phyloP scores from a whole-genome alignment of 768 basidiomycete genomes.

The Tylopilus plumbeoviolaceoides region DNA sequence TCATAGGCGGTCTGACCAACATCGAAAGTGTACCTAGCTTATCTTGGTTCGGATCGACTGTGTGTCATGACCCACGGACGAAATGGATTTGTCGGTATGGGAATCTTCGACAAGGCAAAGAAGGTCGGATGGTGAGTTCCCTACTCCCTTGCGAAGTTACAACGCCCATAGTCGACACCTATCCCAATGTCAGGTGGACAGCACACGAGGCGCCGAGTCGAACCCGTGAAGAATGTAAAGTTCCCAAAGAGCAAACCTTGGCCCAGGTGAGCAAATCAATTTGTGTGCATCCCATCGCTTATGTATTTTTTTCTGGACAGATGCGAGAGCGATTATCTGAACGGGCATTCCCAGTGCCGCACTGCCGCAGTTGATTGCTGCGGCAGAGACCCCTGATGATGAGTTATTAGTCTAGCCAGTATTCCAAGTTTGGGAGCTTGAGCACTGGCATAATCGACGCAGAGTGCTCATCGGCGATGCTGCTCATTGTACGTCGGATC shows the following conservation, averaged over 20 bases:
- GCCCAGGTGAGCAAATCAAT: conserved; percentile 9
- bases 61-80: no score
- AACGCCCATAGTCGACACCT: no score
- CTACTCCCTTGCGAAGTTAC: no score
- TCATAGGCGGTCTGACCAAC: no score
- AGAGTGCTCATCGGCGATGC: conserved; percentile 31
- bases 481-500: conserved; percentile 24
- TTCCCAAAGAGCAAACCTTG: conserved; percentile 19
- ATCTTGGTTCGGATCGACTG: no score
- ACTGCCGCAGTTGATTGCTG: conserved; percentile 24
- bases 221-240: no score
- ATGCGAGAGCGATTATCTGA: conserved; percentile 21
- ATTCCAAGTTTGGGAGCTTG: conserved; percentile 22
- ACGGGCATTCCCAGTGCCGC: conserved; percentile 29
- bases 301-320: conserved; percentile 5
- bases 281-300: not conserved
- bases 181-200: no score
- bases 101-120: no score
- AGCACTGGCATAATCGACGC: conserved; percentile 21
- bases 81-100: no score
- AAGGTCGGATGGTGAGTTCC: no score
- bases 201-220: no score
- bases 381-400: conserved; percentile 12
- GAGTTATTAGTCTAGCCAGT: conserved; percentile 26
- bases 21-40: no score